These are phyloP conservation scores for Aspergillus wentii DNA, from an alignment of 495 filamentous ascomycete species.

Conservation along the genomic window DNA sequence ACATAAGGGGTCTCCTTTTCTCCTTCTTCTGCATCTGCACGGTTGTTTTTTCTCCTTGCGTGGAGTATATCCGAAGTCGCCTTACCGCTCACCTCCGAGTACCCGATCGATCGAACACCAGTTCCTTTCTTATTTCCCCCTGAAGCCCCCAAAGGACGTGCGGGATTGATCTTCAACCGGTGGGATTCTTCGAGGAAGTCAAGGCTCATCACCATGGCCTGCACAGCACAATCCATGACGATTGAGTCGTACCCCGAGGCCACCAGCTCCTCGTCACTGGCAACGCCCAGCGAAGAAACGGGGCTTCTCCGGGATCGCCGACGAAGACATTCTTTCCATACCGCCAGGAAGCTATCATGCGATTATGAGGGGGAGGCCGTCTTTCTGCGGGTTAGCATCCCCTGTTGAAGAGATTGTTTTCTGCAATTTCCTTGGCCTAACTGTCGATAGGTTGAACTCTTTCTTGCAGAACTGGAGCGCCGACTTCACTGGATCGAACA, in stretches of 20 bases:
- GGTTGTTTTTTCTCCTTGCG: too few species aligned
- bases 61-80: too few species aligned
- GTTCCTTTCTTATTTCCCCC: conserved; percentile 2
- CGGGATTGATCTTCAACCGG: conserved; percentile 2
- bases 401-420: neutral
- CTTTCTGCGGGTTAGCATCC: conserved; percentile 51
- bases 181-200: conserved; percentile 2
- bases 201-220: conserved; percentile 40
- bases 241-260: conserved; percentile 37
- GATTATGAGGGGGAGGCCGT: conserved; percentile 65
- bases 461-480: conserved; percentile 81
- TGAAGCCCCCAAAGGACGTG: conserved; percentile 7
- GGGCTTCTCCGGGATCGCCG: conserved; percentile 39
- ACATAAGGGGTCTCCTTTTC: too few species aligned
- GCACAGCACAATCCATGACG: conserved; percentile 40
- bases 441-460: conserved; percentile 68
- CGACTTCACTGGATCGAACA: conserved; percentile 84
- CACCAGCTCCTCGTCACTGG: conserved; percentile 22
- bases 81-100: too few species aligned
- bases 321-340: conserved; percentile 62
- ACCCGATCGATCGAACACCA: too few species aligned
- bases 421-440: conserved; percentile 18
- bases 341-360: conserved; percentile 54
- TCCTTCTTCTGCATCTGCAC: too few species aligned
- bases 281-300: conserved; percentile 32